Conservation (phyloP, 2,329 filamentous ascomycete genomes). For the Cadophora malorum region DNA sequence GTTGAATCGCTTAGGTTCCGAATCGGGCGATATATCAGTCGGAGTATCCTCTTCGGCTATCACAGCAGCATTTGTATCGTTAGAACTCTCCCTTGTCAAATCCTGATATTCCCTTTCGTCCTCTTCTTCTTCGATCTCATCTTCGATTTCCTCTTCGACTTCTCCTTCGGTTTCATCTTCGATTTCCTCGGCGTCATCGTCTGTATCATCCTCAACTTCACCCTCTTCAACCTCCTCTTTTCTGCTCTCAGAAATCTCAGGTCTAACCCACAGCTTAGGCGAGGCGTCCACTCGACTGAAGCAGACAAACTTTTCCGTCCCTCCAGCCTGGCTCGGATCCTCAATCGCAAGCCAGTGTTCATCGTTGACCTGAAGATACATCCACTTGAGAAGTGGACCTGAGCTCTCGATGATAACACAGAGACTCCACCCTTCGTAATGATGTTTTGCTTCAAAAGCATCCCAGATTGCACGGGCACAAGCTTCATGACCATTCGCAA, state of each 20-base stretch:
- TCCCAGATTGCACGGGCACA: constrained; percentile 2
- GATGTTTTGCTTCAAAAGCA: not conserved
- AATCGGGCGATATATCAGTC: too few species aligned
- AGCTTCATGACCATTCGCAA: constrained; percentile 5
- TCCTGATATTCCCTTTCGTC: not conserved
- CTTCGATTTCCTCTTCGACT: not conserved
- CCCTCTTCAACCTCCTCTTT: not conserved
- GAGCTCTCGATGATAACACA: not conserved
- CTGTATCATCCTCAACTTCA: not conserved
- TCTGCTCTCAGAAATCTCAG: not conserved
- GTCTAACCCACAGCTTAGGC: constrained; percentile 4
- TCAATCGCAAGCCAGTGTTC: not conserved
- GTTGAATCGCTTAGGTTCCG: not conserved
- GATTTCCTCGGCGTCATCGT: not conserved
- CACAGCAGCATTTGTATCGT: not conserved
- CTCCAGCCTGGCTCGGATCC: not conserved
- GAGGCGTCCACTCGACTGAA: not conserved
- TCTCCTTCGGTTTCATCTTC: not conserved
- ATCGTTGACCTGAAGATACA: constrained; percentile 7
- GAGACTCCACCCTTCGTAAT: not conserved
- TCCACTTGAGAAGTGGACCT: constrained; percentile 1
- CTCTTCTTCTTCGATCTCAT: not conserved
- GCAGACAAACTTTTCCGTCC: not conserved
- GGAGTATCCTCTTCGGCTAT: not conserved
- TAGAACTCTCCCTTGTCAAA: not conserved